These are phyloP conservation scores for Ophiostoma angusticollis DNA, from an alignment of 2,329 filamentous ascomycete genomes.

Conservation along the genomic window DNA sequence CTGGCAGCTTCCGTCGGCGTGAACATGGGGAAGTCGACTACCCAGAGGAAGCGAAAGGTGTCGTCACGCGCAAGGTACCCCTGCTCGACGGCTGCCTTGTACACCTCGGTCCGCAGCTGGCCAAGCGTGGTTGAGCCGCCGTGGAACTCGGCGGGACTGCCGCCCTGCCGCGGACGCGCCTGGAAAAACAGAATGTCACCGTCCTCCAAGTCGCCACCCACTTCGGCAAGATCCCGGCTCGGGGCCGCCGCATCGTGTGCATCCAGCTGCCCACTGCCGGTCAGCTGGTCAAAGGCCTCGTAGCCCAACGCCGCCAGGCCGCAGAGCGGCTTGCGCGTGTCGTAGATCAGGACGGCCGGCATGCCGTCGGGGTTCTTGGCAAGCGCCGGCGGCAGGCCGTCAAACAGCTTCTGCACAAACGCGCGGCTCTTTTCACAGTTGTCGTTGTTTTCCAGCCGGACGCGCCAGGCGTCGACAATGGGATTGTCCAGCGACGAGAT, in stretches of 20 bases:
- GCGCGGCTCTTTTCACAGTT: conserved; percentile 39
- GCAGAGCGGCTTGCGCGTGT: conserved; percentile 58
- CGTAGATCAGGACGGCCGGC: conserved; percentile 65
- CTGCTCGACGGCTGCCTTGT: conserved; percentile 54
- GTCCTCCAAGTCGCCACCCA: conserved; percentile 35
- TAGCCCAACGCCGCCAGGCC: conserved; percentile 71
- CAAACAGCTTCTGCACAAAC: conserved; percentile 55
- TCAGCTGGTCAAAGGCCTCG: conserved; percentile 46
- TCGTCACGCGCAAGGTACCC: conserved; percentile 36
- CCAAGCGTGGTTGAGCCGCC: conserved; percentile 66
- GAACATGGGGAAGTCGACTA: conserved; percentile 87
- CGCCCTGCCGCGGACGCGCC: conserved; percentile 53
- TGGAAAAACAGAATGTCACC: conserved; percentile 76
- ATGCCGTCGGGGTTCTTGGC: conserved; percentile 60
- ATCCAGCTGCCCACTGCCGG: conserved; percentile 16
- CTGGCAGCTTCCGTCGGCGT: conserved; percentile 47
- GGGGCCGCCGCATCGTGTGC: too few species aligned
- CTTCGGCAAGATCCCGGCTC: conserved; percentile 19
- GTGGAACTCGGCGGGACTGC: conserved; percentile 50
- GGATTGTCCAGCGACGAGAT: conserved; percentile 58
- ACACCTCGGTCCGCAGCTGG: conserved; percentile 56
- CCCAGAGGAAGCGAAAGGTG: conserved; percentile 65
- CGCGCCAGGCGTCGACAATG: conserved; percentile 60
- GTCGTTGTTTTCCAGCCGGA: conserved; percentile 42
- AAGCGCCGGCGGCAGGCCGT: conserved; percentile 45